Evolutionary conservation across 345 rosid genomes (phyloP).

Genomic region (Gossypioides kirkii): DNA sequence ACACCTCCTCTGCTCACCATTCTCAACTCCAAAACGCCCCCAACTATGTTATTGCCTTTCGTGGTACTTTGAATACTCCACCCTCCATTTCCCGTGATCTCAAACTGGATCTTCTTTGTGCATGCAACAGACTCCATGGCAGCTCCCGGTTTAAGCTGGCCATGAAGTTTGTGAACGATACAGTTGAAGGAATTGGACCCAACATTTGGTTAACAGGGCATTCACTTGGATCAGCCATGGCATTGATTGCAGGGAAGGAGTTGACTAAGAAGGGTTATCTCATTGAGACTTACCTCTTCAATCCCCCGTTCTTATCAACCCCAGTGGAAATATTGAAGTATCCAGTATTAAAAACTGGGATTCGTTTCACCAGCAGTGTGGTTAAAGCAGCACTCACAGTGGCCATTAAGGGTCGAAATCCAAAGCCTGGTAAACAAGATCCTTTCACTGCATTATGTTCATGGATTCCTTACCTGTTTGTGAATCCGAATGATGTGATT

Average conservation of each 20-base stretch:
- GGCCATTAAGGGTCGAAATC: conserved; percentile 37
- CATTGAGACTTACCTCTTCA: conserved; percentile 52
- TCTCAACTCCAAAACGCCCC: conserved; percentile 27
- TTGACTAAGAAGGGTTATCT: conserved; percentile 42
- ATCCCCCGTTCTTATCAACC: conserved; percentile 57
- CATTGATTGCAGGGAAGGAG: conserved; percentile 54
- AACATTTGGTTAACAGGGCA: conserved; percentile 64
- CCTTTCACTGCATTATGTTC: conserved; percentile 30
- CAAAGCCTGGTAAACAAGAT: conserved; percentile 21
- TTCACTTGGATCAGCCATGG: conserved; percentile 66
- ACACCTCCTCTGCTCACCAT: conserved; percentile 21
- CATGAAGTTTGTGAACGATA: conserved; percentile 35
- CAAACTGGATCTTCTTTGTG: conserved; percentile 37
- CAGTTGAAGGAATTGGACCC: conserved; percentile 33
- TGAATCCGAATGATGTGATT: conserved; percentile 46
- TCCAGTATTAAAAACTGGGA: conserved; percentile 40
- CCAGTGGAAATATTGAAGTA: conserved; percentile 47
- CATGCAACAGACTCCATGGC: conserved; percentile 41
- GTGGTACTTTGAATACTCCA: conserved; percentile 50
- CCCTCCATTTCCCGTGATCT: conserved; percentile 43
- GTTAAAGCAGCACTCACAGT: conserved; percentile 51
- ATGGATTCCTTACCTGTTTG: conserved; percentile 50
- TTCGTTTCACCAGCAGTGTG: conserved; percentile 45
- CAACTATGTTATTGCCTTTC: conserved; percentile 56
- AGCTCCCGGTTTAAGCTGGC: conserved; percentile 49